These are phyloP conservation scores for Phaffomyces opuntiae DNA, from an alignment of 805 yeast genomes.

Conservation along the genomic window DNA sequence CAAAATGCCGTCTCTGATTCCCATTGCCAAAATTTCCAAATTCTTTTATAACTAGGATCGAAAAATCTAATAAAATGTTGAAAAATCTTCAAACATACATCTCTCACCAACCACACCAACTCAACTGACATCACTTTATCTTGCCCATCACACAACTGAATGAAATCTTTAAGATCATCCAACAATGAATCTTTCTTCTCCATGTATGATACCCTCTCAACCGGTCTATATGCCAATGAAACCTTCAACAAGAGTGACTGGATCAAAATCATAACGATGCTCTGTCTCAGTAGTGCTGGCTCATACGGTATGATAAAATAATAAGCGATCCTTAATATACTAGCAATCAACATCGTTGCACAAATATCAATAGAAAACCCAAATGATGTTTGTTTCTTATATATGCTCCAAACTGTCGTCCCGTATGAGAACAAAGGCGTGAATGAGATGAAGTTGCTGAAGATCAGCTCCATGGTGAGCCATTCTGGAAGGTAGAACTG, in stretches of 20 bases:
- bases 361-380: constrained; percentile 93
- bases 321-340: constrained; percentile 66
- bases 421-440: constrained; percentile 88
- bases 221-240: constrained; percentile 53
- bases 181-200: constrained; percentile 13
- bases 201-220: constrained; percentile 31
- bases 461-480: constrained; percentile 47
- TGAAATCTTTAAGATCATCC: constrained; percentile 7
- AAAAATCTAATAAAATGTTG: constrained; percentile 48
- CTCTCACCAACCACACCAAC: constrained; percentile 3
- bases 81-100: constrained; percentile 17
- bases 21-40: constrained; percentile 86
- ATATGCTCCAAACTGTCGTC: constrained; percentile 66
- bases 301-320: constrained; percentile 79
- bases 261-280: constrained; percentile 77
- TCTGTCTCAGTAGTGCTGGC: constrained; percentile 67
- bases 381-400: constrained; percentile 52
- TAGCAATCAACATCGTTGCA: constrained; percentile 80
- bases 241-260: constrained; percentile 60
- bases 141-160: constrained; percentile 3
- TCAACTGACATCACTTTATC: constrained; percentile 7
- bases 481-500: constrained; percentile 43
- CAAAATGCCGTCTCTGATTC: constrained; percentile 48
- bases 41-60: constrained; percentile 63
- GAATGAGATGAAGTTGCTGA: constrained; percentile 62